Percentiles rank a stretch among this genome's conserved stretches.
These are phyloP conservation scores for Pisolithus orientalis DNA, from an alignment of 768 basidiomycete genomes.

Conservation along the genomic window DNA sequence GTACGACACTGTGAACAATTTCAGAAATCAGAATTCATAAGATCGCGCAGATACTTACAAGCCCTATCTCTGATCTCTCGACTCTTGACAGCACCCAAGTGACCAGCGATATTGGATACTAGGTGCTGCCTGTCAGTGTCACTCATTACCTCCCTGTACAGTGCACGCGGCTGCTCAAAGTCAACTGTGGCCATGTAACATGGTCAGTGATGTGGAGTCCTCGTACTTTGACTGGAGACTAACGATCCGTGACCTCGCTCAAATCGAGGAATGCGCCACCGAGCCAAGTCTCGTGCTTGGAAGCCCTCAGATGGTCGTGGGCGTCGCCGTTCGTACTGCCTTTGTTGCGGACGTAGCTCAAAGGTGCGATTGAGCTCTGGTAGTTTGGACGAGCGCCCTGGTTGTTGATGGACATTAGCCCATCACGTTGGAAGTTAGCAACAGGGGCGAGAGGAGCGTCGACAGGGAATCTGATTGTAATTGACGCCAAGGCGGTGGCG, in stretches of 20 bases:
- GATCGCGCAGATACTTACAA: slow-evolving; percentile 40
- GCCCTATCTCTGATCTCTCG: slow-evolving; percentile 54
- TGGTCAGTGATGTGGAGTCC: background rate
- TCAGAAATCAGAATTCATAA: background rate
- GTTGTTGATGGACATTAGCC: slow-evolving; percentile 57
- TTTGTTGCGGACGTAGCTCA: slow-evolving; percentile 51
- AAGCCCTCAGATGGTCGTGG: slow-evolving; percentile 33
- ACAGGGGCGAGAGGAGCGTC: slow-evolving; percentile 71
- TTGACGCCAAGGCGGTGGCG: slow-evolving; percentile 78
- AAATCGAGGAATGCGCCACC: slow-evolving; percentile 65
- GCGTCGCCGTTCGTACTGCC: slow-evolving; percentile 38
- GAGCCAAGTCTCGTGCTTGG: slow-evolving; percentile 69
- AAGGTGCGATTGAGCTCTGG: slow-evolving; percentile 67
- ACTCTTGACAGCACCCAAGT: slow-evolving; percentile 58
- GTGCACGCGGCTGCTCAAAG: slow-evolving; percentile 75
- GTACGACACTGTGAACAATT: slow-evolving; percentile 48
- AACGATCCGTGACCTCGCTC: slow-evolving; percentile 75
- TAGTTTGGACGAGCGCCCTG: slow-evolving; percentile 88
- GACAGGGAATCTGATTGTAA: slow-evolving; percentile 86
- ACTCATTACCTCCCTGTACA: slow-evolving; percentile 65
- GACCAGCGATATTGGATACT: slow-evolving; percentile 60
- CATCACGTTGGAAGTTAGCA: slow-evolving; percentile 92
- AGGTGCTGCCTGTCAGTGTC: slow-evolving; percentile 55
- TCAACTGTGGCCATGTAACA: slow-evolving; percentile 44
- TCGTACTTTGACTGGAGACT: slow-evolving; percentile 23